Conservation (phyloP, 257 asterid species). For the Petunia secreta region DNA sequence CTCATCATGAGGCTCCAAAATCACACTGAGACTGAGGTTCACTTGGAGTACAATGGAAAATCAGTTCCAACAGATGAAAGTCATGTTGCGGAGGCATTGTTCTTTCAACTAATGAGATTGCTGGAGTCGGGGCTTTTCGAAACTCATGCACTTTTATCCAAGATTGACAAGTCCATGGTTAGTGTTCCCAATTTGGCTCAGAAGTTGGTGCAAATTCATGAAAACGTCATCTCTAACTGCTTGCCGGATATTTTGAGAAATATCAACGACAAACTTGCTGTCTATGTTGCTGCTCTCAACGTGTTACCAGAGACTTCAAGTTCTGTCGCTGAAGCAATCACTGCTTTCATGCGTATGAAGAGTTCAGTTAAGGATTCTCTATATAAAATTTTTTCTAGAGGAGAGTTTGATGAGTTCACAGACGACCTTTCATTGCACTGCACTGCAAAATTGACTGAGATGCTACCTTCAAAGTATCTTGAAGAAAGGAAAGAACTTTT, state of each 20-base stretch:
- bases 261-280: constrained; percentile 35
- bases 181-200: constrained; percentile 42
- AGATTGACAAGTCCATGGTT: constrained; percentile 40
- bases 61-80: constrained; percentile 37
- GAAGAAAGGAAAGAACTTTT: neutral
- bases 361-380: constrained; percentile 35
- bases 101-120: constrained; percentile 37
- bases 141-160: constrained; percentile 35
- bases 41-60: constrained; percentile 34
- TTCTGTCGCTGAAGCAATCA: constrained; percentile 37
- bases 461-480: constrained; percentile 28
- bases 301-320: constrained; percentile 30
- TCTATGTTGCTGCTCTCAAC: constrained; percentile 29
- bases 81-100: constrained; percentile 30
- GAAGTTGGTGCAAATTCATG: constrained; percentile 42
- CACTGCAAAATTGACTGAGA: constrained; percentile 37
- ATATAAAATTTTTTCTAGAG: constrained; percentile 30
- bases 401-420: constrained; percentile 40
- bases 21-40: constrained; percentile 34
- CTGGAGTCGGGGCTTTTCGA: constrained; percentile 40
- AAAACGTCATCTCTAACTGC: constrained; percentile 33
- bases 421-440: constrained; percentile 38
- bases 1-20: constrained; percentile 44
- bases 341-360: constrained; percentile 35
- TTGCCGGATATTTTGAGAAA: constrained; percentile 39